phyloP scores from a whole-genome alignment of 2,329 filamentous ascomycete genomes.

The Apiospora rasikravindrae region DNA sequence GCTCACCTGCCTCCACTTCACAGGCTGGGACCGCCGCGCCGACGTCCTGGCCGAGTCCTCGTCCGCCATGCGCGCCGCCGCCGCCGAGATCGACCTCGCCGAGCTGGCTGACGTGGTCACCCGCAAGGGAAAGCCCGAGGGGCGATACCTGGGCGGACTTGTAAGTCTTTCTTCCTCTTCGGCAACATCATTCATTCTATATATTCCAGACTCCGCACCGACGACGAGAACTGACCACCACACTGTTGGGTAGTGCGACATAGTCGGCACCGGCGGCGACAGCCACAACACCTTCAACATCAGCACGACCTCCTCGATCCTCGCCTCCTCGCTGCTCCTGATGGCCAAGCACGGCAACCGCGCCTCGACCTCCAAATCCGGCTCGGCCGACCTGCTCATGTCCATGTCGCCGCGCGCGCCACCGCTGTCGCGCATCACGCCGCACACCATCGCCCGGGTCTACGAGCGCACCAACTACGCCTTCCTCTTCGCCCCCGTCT shows the following conservation, averaged over 20 bases:
- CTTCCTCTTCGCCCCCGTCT: conserved; percentile 94
- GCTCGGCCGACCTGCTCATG: conserved; percentile 88
- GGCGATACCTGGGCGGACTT: conserved; percentile 80
- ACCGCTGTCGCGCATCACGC: conserved; percentile 74
- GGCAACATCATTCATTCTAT: neutral
- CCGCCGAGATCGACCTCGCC: conserved; percentile 71
- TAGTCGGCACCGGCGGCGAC: conserved; percentile 96
- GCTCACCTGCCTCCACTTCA: conserved; percentile 91
- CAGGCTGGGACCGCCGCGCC: conserved; percentile 79
- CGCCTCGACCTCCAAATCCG: conserved; percentile 93
- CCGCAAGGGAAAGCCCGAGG: conserved; percentile 66
- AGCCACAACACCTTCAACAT: conserved; percentile 98
- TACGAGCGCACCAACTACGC: conserved; percentile 87
- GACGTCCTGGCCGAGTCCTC: conserved; percentile 89
- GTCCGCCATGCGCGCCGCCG: conserved; percentile 80
- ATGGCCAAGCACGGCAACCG: conserved; percentile 96
- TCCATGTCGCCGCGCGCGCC: conserved; percentile 75
- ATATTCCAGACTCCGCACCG: neutral
- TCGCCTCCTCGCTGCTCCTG: conserved; percentile 83
- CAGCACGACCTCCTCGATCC: conserved; percentile 90
- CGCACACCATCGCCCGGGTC: conserved; percentile 71
- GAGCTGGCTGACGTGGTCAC: conserved; percentile 67
- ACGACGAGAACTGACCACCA: conserved; percentile 22
- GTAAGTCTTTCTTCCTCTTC: conserved; percentile 55
- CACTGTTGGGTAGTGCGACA: conserved; percentile 69